Percentiles rank a stretch among this genome's conserved stretches.
These are phyloP conservation scores for Aspergillus sclerotioniger DNA, from an alignment of 495 filamentous ascomycete species.

Conservation along the genomic window DNA sequence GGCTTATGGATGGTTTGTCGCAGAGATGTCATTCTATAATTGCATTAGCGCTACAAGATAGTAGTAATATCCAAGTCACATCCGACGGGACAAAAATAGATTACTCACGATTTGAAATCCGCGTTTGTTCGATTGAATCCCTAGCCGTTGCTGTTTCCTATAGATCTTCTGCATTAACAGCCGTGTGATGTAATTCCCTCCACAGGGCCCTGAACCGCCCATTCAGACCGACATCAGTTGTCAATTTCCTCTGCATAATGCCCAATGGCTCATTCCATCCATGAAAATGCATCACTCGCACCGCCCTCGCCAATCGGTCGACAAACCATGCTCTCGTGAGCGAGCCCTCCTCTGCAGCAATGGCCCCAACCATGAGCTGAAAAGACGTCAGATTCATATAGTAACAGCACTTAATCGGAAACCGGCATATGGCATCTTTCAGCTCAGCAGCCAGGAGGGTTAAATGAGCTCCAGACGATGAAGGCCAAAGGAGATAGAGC, in stretches of 20 bases:
- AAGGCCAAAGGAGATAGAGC: slow-evolving; percentile 15
- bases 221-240: not conserved
- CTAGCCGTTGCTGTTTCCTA: no score
- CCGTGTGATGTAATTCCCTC: not conserved
- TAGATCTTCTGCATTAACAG: not conserved
- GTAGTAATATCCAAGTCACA: no score
- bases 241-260: not conserved
- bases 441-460: slow-evolving; percentile 19
- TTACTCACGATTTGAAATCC: no score
- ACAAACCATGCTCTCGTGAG: slow-evolving; percentile 24
- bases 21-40: no score
- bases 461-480: slow-evolving; percentile 9
- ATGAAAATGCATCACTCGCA: slow-evolving; percentile 17
- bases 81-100: no score
- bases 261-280: slow-evolving; percentile 10
- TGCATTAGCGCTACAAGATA: no score
- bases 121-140: no score
- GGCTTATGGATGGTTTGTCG: not conserved
- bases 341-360: slow-evolving; percentile 20
- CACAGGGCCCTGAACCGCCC: slow-evolving; percentile 1
- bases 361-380: slow-evolving; percentile 23
- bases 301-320: slow-evolving; percentile 15
- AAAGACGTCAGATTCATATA: slow-evolving; percentile 26
- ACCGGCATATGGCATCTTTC: slow-evolving; percentile 14
- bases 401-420: slow-evolving; percentile 19